A percentile compares a stretch with the other conserved stretches of the same genome.
These are phyloP conservation scores for Galerina marginata DNA, from an alignment of 768 basidiomycete species.

Conservation along the genomic window DNA sequence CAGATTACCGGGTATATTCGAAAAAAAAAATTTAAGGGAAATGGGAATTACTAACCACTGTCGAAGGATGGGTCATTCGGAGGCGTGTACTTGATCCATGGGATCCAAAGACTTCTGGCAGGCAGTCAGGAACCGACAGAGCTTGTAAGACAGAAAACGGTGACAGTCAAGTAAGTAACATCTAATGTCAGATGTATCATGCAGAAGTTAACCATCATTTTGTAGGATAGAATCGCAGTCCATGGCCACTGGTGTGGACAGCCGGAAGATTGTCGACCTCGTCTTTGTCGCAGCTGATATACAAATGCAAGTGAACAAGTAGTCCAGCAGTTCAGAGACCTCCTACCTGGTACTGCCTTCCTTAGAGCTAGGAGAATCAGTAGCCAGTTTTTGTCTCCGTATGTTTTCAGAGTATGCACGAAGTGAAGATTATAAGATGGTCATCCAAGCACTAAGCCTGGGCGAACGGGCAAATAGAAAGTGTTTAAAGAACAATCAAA, in stretches of 20 bases:
- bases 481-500: no score
- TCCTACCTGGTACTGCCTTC: no score
- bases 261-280: slow-evolving; percentile 53
- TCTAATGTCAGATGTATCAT: background rate
- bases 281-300: slow-evolving; percentile 56
- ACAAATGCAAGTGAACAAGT: background rate
- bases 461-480: no score
- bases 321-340: no score
- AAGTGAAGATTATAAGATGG: no score
- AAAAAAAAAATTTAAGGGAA: background rate
- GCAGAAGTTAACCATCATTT: background rate
- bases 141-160: slow-evolving; percentile 55
- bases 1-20: slow-evolving; percentile 48
- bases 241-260: slow-evolving; percentile 34
- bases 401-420: no score
- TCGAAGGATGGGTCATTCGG: slow-evolving; percentile 53
- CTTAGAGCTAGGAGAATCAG: no score
- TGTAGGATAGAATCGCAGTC: slow-evolving; percentile 29
- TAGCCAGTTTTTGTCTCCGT: no score
- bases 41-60: background rate
- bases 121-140: slow-evolving; percentile 37
- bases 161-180: slow-evolving; percentile 51
- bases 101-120: slow-evolving; percentile 45
- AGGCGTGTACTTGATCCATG: slow-evolving; percentile 55
- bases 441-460: no score